A percentile compares a stretch with the other conserved stretches of the same genome.
Conservation (phyloP, 495 filamentous ascomycete genomes). For the Penicillium herquei region DNA sequence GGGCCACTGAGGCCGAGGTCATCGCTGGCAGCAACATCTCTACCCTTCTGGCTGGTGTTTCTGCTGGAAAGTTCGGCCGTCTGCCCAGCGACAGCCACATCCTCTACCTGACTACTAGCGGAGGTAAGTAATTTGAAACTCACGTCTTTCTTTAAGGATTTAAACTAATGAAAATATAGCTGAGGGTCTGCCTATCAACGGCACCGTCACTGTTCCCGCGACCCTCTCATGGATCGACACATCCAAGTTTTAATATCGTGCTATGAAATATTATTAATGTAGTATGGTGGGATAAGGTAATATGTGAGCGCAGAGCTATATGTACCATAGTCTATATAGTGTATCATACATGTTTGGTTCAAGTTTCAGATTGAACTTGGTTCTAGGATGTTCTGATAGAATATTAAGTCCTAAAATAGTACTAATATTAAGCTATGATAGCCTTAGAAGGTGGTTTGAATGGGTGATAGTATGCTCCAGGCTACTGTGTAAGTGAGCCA, state of each 20-base stretch:
- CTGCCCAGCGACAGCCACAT: background rate
- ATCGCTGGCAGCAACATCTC: slow-evolving; percentile 2
- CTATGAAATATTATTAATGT: background rate
- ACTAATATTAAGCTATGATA: no score
- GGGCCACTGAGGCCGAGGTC: background rate
- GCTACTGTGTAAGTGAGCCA: no score
- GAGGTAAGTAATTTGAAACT: background rate
- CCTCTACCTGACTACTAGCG: slow-evolving; percentile 2
- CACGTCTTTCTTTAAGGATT: background rate
- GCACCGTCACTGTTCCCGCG: background rate
- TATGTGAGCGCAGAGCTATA: no score
- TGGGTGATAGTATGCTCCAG: no score
- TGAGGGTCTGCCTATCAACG: background rate
- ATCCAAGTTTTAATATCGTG: background rate
- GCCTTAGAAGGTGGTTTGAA: no score
- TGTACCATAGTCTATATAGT: no score
- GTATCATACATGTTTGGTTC: no score
- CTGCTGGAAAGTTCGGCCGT: slow-evolving; percentile 3
- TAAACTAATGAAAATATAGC: background rate
- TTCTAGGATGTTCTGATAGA: no score
- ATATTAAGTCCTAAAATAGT: no score
- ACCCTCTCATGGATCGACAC: slow-evolving; percentile 2
- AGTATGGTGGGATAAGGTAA: no score
- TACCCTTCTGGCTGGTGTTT: slow-evolving; percentile 1
- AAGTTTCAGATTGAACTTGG: no score